Base-by-base conservation (phyloP, 768 basidiomycete species). In the Trametes maxima region DNA sequence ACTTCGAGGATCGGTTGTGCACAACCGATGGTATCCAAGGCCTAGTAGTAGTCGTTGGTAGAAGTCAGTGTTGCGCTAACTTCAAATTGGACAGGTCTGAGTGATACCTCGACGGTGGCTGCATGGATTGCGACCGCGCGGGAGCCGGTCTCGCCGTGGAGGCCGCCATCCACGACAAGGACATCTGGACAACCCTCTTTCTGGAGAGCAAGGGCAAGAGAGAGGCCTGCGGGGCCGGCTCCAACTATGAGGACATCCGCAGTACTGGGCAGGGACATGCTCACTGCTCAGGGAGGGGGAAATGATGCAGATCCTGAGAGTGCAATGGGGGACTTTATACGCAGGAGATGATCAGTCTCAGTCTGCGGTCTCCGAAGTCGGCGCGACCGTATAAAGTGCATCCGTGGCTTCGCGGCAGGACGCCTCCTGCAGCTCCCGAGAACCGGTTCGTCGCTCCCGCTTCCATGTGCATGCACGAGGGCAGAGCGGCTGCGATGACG, bases 221-320 rank as follows among this genome's bases (percentile, higher is more conserved):
- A 72, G 51, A 84, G 77, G 8, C 83, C 83, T 0, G 75, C 67
- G 22, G 83, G 83, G 17, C 83, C 82, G 24, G 80, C 80, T 28
- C 81, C 82, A 11, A 84, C 77, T 24, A 85, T 75, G 51, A 83
- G 77, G 28, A 83, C 69, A 24, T 77, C 77, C 5, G 80, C 78
- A 46, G 57, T 67, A 2, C 62, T 51, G 0, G 79, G 78, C 21
- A 78, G 66, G 28, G 74, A 66, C 70, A 73, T 70, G 45, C n/a
- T 37, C 17, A 16, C 72, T 70, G 45, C n/a, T 37, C 17, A 16
- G 21, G 36, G 43, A 50, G 35, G 28, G 25, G 50, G 42, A 42
- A 10, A 45, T 35, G 44, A 44, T 19, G 22, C 28, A 13, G 28
- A 28, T 10, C 3, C 35, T 7, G 22, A n/a, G 1, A 51, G 13